Conservation (phyloP, 208 protist species). For the Leishmania braziliensis region DNA sequence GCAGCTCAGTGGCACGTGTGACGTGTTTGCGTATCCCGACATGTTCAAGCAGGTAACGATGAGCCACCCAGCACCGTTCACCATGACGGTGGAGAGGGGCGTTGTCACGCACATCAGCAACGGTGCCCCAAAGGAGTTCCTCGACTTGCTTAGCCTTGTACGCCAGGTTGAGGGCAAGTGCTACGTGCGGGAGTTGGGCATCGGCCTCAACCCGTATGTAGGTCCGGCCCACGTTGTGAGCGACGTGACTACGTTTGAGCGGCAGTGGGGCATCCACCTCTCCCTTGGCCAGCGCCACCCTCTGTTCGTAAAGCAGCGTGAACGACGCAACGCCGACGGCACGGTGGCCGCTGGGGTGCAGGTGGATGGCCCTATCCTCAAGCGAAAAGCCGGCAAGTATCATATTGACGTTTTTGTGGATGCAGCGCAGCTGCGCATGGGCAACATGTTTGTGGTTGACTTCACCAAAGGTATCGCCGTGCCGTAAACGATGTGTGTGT, state of each 20-base stretch:
- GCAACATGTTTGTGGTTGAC: conserved; percentile 56
- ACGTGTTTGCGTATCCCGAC: conserved; percentile 88
- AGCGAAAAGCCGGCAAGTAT: conserved; percentile 88
- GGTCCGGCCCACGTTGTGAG: conserved; percentile 74
- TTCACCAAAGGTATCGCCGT: conserved; percentile 70
- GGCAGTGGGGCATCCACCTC: conserved; percentile 90
- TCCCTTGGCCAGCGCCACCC: conserved; percentile 89
- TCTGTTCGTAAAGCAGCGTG: conserved; percentile 86
- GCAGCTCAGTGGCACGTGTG: conserved; percentile 73
- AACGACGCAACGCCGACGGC: conserved; percentile 69
- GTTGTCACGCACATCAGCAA: conserved; percentile 65
- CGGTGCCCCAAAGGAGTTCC: conserved; percentile 70
- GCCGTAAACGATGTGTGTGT: conserved; percentile 4
- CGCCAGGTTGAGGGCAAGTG: conserved; percentile 79
- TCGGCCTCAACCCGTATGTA: conserved; percentile 90
- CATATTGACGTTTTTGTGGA: conserved; percentile 91
- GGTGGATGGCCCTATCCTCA: conserved; percentile 74
- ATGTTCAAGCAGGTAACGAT: conserved; percentile 77
- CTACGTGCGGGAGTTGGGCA: conserved; percentile 89
- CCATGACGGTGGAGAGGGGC: conserved; percentile 72
- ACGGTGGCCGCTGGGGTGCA: conserved; percentile 45
- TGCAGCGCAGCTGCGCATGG: conserved; percentile 61
- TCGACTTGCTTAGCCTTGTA: conserved; percentile 80
- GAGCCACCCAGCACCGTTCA: conserved; percentile 59
- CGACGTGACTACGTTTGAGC: conserved; percentile 92